A percentile compares a stretch with the other conserved stretches of the same genome.
Evolutionary conservation across 2,329 filamentous ascomycete species (phyloP).

Genomic region (Immersiporthe knoxdaviesiana): DNA sequence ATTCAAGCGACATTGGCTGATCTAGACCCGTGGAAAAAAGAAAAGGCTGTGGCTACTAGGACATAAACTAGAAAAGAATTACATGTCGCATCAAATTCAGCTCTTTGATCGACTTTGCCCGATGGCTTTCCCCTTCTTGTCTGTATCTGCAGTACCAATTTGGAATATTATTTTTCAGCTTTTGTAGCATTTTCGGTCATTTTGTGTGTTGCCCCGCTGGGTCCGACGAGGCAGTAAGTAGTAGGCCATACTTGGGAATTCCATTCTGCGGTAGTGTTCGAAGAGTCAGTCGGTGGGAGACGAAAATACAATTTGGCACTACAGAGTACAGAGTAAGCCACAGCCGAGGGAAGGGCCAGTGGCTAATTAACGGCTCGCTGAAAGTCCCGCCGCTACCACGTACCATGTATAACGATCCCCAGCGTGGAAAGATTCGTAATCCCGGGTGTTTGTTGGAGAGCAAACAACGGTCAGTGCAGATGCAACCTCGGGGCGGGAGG

Average conservation of each 20-base stretch:
- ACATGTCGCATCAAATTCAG: background rate
- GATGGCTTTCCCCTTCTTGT: too few species aligned
- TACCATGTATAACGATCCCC: too few species aligned
- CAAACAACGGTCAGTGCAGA: background rate
- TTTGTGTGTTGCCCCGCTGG: background rate
- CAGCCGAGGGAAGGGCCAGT: background rate
- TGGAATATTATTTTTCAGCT: too few species aligned
- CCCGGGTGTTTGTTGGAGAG: background rate
- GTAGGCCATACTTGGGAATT: too few species aligned
- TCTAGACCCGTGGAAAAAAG: background rate
- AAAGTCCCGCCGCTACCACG: conserved; percentile 2
- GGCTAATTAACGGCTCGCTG: background rate
- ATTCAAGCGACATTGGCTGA: background rate
- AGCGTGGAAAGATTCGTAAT: background rate
- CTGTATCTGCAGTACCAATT: background rate
- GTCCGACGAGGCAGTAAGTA: too few species aligned
- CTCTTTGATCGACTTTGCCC: background rate
- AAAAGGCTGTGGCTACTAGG: background rate
- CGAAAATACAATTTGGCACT: conserved; percentile 6
- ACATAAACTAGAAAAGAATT: background rate
- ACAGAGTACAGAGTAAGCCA: background rate
- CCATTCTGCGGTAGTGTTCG: conserved; percentile 1
- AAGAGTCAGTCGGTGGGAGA: conserved; percentile 22
- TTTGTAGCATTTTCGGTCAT: background rate
- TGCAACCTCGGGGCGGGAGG: background rate